Base-by-base conservation (phyloP, 352 stramenopile genomes). In the Globisporangium megalacanthum region DNA sequence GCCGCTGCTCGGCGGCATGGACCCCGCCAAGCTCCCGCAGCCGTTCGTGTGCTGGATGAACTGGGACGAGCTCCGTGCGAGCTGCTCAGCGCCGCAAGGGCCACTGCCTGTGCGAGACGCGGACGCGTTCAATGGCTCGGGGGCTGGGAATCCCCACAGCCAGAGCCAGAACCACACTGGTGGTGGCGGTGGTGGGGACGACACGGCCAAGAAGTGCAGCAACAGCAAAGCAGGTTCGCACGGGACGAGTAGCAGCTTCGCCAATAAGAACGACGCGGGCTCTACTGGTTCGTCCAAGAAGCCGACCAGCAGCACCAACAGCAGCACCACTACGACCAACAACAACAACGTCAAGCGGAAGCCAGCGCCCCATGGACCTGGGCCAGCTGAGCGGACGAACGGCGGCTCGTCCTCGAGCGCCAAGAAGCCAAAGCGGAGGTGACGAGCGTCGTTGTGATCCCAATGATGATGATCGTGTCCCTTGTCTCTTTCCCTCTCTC, bases 1-100 rank as follows among this genome's bases (percentile, higher is more conserved):
- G 2, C 77, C 82, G 36, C 63, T 92, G n/a, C 69, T 92, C 20
- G 75, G 72, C 52, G 82, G 82, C 50, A 90, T 92, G 82, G 79
- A 92, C 42, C 72, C 75, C 14, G 61, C 67, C 42, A 88, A 84
- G 61, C 59, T 89, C 39, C 65, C 68, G 2, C 73, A 92, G 59
- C 82, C 82, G n/a, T 92, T 92, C 58, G 76, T 80, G 42, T 92
- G 82, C 63, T 92, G 82, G 82, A 92, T 92, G 82, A 89, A 92
- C 52, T 90, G 77, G 75, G 82, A 92, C 54, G 82, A 92, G 45
- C 67, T 92, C 1, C 72, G 86, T 51, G 79, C 82, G 52, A 90
- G 79, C 49, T 92, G 82, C 61, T 89, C 77, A n/a, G 82, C 79
- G 25, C 81, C 81, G 0, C 73, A 92, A 55, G 73, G 81, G 0